phyloP scores from a whole-genome alignment of 2,329 filamentous ascomycete genomes.

The Scedosporium dehoogii region DNA sequence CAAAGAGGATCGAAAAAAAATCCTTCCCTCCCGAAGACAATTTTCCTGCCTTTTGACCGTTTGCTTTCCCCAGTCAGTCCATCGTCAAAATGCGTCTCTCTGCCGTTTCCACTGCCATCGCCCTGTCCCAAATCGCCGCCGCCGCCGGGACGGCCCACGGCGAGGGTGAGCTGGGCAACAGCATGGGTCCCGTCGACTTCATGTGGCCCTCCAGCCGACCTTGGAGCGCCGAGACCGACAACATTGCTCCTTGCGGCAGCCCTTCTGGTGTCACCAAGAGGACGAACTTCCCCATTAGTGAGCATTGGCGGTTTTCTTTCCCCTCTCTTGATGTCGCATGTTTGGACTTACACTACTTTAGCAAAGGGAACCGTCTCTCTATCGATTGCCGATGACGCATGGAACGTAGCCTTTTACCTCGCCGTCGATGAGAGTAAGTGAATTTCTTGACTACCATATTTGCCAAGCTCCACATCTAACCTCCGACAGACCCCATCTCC shows the following conservation, averaged over 20 bases:
- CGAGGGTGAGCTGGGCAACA: constrained; percentile 46
- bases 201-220: constrained; percentile 43
- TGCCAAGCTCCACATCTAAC: background rate
- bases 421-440: constrained; percentile 35
- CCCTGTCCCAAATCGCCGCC: constrained; percentile 15
- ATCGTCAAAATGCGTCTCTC: constrained; percentile 2
- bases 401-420: constrained; percentile 22
- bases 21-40: too few relatives aligned
- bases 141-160: constrained; percentile 41
- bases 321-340: background rate
- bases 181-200: constrained; percentile 38
- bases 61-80: background rate
- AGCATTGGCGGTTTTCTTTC: too few relatives aligned
- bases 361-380: constrained; percentile 1
- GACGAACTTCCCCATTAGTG: constrained; percentile 41
- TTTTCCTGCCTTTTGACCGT: background rate
- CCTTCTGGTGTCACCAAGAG: constrained; percentile 30
- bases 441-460: background rate
- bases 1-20: too few relatives aligned
- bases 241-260: constrained; percentile 43
- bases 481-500: constrained; percentile 17
- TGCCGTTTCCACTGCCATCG: background rate
- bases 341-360: background rate
- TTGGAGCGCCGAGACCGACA: constrained; percentile 40
- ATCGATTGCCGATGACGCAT: constrained; percentile 3